Evolutionary conservation across 805 yeast species (phyloP), one percentile per base, ranked within the genome.

Genomic region (Ogataea henricii): DNA sequence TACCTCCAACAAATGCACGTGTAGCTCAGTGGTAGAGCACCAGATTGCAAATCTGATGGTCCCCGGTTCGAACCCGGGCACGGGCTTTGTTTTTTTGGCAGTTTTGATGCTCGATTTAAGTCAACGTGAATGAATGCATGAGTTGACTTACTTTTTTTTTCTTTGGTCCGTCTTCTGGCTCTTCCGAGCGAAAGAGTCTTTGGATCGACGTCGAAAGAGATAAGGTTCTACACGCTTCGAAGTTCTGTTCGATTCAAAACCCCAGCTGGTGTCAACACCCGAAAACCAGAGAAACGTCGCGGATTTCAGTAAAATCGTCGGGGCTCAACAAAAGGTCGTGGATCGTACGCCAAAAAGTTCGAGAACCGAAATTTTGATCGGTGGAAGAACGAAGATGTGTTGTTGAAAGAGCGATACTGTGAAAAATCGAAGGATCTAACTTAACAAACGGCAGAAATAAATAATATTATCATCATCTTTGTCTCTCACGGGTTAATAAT

Each of bases 11-110:
- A 22, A 20, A 6, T 13, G 59, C 59, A 56, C 59, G 55, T 77
- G 48, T 87, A 90, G 95, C 94, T 90, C 91, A 87, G 94, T 83
- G 94, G 96, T 87, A 87, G 92, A 91, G 95, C 94, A 86, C 90
- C 89, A 85, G 96, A 88, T 88, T 88, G 95, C 96, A 88, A 87
- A 87, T 88, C 96, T 86, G 87, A 83, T 86, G 95, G 96, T 88
- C 94, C 90, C 85, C 82, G 85, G 96, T 88, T 88, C 96, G 83
- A 88, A 68, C 83, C 96, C 85, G 95, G 85, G 89, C 78, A 83
- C 85, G 81, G 83, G 89, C 94, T 85, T 53, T 29, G 8, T 40
- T 46, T 47, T 51, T 48, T 44, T n/a, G n/a, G n/a, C n/a, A n/a
- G n/a, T n/a, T n/a, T n/a, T n/a, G n/a, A n/a, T n/a, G n/a, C n/a